Evolutionary conservation across 2,329 filamentous ascomycete genomes (phyloP).

Genomic region (Aspergillus proliferans): DNA sequence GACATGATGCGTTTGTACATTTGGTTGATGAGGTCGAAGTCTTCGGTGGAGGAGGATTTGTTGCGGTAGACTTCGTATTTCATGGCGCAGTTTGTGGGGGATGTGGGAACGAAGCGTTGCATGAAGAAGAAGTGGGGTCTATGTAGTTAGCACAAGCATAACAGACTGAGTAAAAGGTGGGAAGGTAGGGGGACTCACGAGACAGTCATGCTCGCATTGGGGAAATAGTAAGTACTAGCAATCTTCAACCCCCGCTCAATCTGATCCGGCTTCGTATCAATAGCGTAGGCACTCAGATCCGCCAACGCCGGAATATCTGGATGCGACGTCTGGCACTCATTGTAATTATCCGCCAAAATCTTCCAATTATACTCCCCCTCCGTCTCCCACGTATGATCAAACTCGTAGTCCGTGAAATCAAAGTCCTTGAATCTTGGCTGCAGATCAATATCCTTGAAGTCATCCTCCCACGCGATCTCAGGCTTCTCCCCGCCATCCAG

Average conservation of each 20-base stretch:
- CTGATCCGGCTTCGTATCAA: conserved; percentile 45
- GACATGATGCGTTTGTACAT: conserved; percentile 60
- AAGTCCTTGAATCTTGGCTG: conserved; percentile 43
- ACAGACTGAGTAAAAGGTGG: too few relatives aligned
- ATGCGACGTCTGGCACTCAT: conserved; percentile 33
- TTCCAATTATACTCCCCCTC: conserved; percentile 57
- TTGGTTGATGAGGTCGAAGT: conserved; percentile 51
- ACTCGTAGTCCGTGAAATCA: conserved; percentile 50
- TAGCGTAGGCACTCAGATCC: conserved; percentile 50
- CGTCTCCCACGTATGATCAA: conserved; percentile 55
- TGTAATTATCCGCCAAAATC: conserved; percentile 58
- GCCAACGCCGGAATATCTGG: conserved; percentile 34
- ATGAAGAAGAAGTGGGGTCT: conserved; percentile 57
- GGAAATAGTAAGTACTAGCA: conserved; percentile 31
- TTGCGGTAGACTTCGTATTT: conserved; percentile 60
- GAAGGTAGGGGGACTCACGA: conserved; percentile 17
- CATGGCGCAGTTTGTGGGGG: conserved; percentile 48
- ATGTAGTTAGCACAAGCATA: conserved; percentile 1
- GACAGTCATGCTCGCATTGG: conserved; percentile 28
- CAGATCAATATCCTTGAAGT: conserved; percentile 45
- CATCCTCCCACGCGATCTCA: conserved; percentile 48
- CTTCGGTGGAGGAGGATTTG: conserved; percentile 51
- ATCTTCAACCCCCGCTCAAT: conserved; percentile 38
- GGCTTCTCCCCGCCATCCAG: conserved; percentile 42
- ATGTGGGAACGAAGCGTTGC: conserved; percentile 54